Evolutionary conservation across 2,329 filamentous ascomycete genomes (phyloP).

Genomic region (Penicillium rolfsii): DNA sequence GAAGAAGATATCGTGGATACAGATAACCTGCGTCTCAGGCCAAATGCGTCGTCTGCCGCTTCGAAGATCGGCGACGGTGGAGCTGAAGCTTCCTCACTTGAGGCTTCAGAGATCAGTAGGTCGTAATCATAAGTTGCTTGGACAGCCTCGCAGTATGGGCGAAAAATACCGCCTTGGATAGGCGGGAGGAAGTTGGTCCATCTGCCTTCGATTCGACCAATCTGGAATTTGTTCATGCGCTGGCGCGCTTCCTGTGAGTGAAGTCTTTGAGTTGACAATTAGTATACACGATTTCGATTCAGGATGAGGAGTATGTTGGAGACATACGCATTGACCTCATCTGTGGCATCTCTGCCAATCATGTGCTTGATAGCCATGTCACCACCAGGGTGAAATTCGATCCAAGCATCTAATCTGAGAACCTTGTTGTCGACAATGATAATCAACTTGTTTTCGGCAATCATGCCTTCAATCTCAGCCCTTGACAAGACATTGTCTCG

Average conservation of each 20-base stretch:
- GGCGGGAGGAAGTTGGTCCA: slow-evolving; percentile 91
- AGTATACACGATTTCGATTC: not conserved
- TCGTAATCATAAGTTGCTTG: slow-evolving; percentile 45
- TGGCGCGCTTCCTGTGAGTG: slow-evolving; percentile 78
- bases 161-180: slow-evolving; percentile 84
- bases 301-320: not conserved
- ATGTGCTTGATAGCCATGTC: slow-evolving; percentile 86
- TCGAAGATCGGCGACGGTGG: slow-evolving; percentile 64
- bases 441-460: slow-evolving; percentile 75
- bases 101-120: slow-evolving; percentile 35
- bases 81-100: slow-evolving; percentile 59
- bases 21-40: slow-evolving; percentile 18
- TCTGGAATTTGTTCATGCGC: slow-evolving; percentile 78
- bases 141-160: slow-evolving; percentile 54
- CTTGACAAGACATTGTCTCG: slow-evolving; percentile 26
- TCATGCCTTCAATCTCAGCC: slow-evolving; percentile 71
- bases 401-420: slow-evolving; percentile 83
- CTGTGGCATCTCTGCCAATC: slow-evolving; percentile 88
- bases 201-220: slow-evolving; percentile 76
- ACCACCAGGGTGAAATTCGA: slow-evolving; percentile 87
- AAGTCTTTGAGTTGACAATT: slow-evolving; percentile 58
- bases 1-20: slow-evolving; percentile 34
- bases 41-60: slow-evolving; percentile 44
- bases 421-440: slow-evolving; percentile 80
- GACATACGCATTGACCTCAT: slow-evolving; percentile 82